Percentiles rank a stretch among this genome's conserved stretches.
phyloP scores from a whole-genome alignment of 2,329 filamentous ascomycete genomes.

The Juglanconis sp. region DNA sequence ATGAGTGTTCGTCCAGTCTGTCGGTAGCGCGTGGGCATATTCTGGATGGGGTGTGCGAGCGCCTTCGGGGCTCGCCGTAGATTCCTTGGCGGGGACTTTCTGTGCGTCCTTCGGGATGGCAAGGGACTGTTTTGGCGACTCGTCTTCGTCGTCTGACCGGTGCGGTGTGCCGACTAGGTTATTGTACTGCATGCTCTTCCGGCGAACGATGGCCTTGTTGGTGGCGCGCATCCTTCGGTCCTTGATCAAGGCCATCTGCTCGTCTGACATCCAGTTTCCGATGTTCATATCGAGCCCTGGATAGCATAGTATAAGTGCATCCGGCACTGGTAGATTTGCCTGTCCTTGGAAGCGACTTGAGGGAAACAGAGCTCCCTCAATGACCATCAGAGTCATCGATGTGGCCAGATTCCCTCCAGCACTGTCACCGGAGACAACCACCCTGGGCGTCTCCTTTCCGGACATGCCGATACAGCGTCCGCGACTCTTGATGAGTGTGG shows the following conservation, averaged over 20 bases:
- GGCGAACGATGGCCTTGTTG: slow-evolving; percentile 72
- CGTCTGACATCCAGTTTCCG: slow-evolving; percentile 98
- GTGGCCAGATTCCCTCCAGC: slow-evolving; percentile 80
- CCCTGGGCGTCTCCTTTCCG: slow-evolving; percentile 60
- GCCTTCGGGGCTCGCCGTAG: slow-evolving; percentile 17
- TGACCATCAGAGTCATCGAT: slow-evolving; percentile 81
- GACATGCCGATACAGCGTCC: slow-evolving; percentile 74
- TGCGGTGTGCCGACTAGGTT: slow-evolving; percentile 80
- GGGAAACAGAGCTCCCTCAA: slow-evolving; percentile 66
- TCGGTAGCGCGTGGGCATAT: slow-evolving; percentile 47
- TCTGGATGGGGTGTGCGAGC: slow-evolving; percentile 43
- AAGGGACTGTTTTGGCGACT: slow-evolving; percentile 30
- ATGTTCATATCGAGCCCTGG: slow-evolving; percentile 95
- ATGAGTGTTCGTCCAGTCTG: slow-evolving; percentile 29
- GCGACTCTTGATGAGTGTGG: slow-evolving; percentile 66
- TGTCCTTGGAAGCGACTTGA: slow-evolving; percentile 54
- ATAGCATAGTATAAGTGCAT: slow-evolving; percentile 82
- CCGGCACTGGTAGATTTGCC: slow-evolving; percentile 66
- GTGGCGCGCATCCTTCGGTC: slow-evolving; percentile 75
- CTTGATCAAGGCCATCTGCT: slow-evolving; percentile 91
- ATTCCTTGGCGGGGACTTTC: slow-evolving; percentile 20
- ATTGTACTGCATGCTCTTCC: slow-evolving; percentile 87
- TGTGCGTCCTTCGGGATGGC: slow-evolving; percentile 18
- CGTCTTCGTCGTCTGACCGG: slow-evolving; percentile 72
- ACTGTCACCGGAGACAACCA: slow-evolving; percentile 76